Base-by-base conservation (phyloP, 331 rosid species). In the Acacia concinna region DNA sequence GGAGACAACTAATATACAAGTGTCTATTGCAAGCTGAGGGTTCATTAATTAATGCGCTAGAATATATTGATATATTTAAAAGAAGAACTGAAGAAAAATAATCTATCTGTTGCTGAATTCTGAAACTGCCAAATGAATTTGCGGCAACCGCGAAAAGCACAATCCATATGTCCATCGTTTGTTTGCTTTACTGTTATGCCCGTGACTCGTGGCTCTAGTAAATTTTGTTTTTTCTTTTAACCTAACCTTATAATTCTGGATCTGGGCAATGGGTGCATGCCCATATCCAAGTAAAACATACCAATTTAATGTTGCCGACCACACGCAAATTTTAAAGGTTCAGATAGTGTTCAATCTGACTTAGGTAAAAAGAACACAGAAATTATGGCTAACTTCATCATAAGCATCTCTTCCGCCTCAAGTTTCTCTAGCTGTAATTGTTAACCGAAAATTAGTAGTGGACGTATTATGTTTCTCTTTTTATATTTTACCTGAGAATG, bases 191-290 rank as follows among this genome's bases (percentile, higher is more conserved):
- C 87, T 85, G 78, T 81, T 38, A 62, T 73, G 85, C 75, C 89
- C 84, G 91, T 88, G 91, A 88, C 60, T 87, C 80, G 91, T 84
- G 89, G 82, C 86, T 81, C 84, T 73, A 73, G 86, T 71, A 63
- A 63, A 54, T 40, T 81, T 82, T 62, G 34, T 75, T 43, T 73
- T 34, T 43, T 73, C 32, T 34, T 35, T 72, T n/a, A 34, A 49
- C 49, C 84, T 77, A 30, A 66, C 69, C 37, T 1, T 15, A 30
- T 18, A 62, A 47, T 35, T 30, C 63, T 23, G 35, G 20, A 8
- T 59, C 41, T 12, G 41, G 35, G 44, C 23, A 46, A 21, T 41
- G 38, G 81, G 66, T 85, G 68, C 81, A 66, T 69, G 57, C 84
- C 59, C 68, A 74, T 81, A 83, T 38, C 32, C 81, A 71, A 57